A percentile compares a stretch with the other conserved stretches of the same genome.
Conservation (phyloP, 805 yeast genomes). For the Starmerella floricola region DNA sequence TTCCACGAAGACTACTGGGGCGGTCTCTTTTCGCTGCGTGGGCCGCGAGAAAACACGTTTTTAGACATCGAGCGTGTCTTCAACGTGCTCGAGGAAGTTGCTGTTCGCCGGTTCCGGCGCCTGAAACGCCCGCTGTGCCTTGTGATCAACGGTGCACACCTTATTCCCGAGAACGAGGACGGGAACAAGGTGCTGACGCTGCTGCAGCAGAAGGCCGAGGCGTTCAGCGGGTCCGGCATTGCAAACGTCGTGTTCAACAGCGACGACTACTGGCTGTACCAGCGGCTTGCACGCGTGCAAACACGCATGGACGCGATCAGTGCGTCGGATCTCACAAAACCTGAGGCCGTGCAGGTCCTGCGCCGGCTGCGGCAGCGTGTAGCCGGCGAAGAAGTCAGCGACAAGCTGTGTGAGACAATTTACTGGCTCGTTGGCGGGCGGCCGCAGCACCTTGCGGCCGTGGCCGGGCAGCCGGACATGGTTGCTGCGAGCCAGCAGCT, state of each 20-base stretch:
- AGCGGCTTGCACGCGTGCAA: conserved; percentile 55
- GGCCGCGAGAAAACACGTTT: conserved; percentile 72
- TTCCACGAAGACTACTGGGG: conserved; percentile 77
- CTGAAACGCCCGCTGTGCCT: conserved; percentile 48
- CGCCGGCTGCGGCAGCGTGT: conserved; percentile 34
- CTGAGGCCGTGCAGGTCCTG: conserved; percentile 45
- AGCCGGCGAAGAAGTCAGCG: conserved; percentile 33
- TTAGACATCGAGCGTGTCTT: conserved; percentile 76
- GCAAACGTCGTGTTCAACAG: conserved; percentile 61
- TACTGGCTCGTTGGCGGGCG: conserved; percentile 71
- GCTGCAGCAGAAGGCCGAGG: conserved; percentile 73
- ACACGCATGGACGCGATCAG: conserved; percentile 64
- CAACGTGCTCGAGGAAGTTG: conserved; percentile 60
- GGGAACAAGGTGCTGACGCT: conserved; percentile 60
- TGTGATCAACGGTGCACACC: conserved; percentile 62
- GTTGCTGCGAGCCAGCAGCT: conserved; percentile 52
- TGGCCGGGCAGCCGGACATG: conserved; percentile 29
- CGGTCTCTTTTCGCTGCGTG: conserved; percentile 63
- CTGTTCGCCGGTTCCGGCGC: conserved; percentile 34
- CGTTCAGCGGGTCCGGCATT: conserved; percentile 59
- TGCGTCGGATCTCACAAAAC: conserved; percentile 45
- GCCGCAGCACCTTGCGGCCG: conserved; percentile 69
- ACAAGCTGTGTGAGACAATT: conserved; percentile 38
- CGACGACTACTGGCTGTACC: conserved; percentile 82
- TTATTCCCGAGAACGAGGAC: conserved; percentile 63